These are phyloP conservation scores for Coemansia erecta DNA, from an alignment of 192 early-diverging fungal genomes.

Conservation along the genomic window DNA sequence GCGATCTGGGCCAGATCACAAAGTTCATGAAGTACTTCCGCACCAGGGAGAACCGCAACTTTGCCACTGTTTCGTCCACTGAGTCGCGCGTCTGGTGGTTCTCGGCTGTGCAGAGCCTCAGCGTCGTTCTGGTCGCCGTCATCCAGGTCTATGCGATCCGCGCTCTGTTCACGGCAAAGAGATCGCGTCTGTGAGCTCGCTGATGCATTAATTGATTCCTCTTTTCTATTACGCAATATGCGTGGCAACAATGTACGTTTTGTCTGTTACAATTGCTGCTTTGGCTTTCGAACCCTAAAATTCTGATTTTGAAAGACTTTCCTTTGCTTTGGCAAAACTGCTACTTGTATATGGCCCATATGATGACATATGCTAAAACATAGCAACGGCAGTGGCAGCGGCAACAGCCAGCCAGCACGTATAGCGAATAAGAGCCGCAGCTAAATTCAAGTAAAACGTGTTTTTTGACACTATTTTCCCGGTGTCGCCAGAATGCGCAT, in stretches of 20 bases:
- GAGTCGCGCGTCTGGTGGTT: conserved; percentile 92
- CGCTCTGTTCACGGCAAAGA: conserved; percentile 82
- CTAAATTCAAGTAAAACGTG: no score
- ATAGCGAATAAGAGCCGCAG: no score
- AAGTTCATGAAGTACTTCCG: conserved; percentile 88
- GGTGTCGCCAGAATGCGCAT: no score
- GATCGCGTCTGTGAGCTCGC: conserved; percentile 37
- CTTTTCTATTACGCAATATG: neutral
- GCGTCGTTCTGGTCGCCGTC: conserved; percentile 80
- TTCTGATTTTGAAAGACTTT: no score
- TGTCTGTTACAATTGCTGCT: neutral
- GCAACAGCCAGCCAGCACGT: no score
- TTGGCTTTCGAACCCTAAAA: neutral
- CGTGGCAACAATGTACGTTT: neutral
- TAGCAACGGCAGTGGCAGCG: no score
- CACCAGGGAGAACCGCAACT: conserved; percentile 88
- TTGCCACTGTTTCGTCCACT: conserved; percentile 84
- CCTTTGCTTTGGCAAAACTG: no score
- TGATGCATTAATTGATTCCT: neutral
- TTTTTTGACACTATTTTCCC: no score
- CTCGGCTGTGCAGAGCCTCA: conserved; percentile 69
- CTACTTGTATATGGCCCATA: no score
- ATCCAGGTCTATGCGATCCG: conserved; percentile 94
- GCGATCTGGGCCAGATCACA: conserved; percentile 65
- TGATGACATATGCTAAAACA: no score